Conservation (phyloP, 169 alveolate species). For the Sarcocystis neurona region DNA sequence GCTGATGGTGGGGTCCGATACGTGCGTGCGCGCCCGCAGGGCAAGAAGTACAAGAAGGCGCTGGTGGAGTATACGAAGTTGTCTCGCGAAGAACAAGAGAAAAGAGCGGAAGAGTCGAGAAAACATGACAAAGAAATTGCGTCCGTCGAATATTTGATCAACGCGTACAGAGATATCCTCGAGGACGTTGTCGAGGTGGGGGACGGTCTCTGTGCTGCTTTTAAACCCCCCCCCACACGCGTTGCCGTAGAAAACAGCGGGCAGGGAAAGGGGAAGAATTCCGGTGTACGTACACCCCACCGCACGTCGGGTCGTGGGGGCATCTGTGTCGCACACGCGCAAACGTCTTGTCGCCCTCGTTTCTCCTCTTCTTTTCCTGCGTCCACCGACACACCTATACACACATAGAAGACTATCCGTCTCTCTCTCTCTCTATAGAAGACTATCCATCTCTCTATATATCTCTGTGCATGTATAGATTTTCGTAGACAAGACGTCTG, state of each 20-base stretch:
- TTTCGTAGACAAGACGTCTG: too few species aligned
- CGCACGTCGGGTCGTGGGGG: too few species aligned
- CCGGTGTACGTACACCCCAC: too few species aligned
- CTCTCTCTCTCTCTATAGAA: too few species aligned
- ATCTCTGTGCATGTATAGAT: too few species aligned
- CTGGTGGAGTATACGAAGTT: conserved; percentile 78
- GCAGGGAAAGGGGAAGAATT: too few species aligned
- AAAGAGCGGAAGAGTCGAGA: conserved; percentile 74
- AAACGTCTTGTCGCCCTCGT: too few species aligned
- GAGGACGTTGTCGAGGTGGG: conserved; percentile 81
- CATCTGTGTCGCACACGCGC: too few species aligned
- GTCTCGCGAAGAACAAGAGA: conserved; percentile 79
- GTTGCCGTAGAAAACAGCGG: too few species aligned
- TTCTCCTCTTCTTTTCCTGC: too few species aligned
- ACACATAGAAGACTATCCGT: too few species aligned
- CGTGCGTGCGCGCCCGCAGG: conserved; percentile 32
- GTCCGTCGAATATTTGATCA: conserved; percentile 80
- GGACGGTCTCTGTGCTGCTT: conserved; percentile 30
- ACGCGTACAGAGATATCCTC: conserved; percentile 80
- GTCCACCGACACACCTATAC: too few species aligned
- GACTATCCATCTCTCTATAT: neutral
- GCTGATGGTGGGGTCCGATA: neutral
- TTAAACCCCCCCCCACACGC: neutral
- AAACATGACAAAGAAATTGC: conserved; percentile 82
- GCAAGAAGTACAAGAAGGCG: conserved; percentile 75